Evolutionary conservation across 176 grass and related monocot genomes (phyloP).

Genomic region (Aegilops tauschii): DNA sequence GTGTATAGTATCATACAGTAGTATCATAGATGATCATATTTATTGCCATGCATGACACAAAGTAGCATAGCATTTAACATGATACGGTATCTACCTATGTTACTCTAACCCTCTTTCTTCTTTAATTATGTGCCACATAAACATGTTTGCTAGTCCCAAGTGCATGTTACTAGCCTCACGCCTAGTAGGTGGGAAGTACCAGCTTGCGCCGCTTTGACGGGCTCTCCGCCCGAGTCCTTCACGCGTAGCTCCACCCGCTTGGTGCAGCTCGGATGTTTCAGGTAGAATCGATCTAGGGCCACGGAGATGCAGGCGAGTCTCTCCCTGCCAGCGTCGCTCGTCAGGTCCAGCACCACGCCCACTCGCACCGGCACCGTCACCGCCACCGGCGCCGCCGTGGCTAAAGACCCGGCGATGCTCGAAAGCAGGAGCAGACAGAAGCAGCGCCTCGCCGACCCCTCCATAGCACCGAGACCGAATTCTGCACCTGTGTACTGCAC

Average conservation of each 20-base stretch:
- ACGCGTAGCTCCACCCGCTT: constrained; percentile 22
- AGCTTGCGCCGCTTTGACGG: constrained; percentile 6
- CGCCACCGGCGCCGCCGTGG: not conserved
- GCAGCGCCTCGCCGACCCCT: not conserved
- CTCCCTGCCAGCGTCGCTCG: constrained; percentile 14
- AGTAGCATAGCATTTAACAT: too few species aligned
- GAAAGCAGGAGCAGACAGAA: not conserved
- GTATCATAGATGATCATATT: too few species aligned
- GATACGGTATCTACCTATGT: too few species aligned
- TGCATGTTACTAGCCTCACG: too few species aligned
- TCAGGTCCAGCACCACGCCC: constrained; percentile 46
- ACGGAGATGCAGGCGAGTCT: constrained; percentile 26
- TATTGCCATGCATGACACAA: too few species aligned
- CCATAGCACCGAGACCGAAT: not conserved
- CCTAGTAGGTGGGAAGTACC: not conserved
- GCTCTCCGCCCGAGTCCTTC: constrained; percentile 20
- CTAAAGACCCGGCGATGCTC: not conserved
- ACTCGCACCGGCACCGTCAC: not conserved
- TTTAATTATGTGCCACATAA: too few species aligned
- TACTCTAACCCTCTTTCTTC: too few species aligned
- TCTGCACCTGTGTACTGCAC: not conserved
- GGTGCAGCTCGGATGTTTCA: not conserved
- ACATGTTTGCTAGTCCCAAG: too few species aligned
- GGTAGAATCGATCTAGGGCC: constrained; percentile 42
- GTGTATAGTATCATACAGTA: too few species aligned